phyloP scores from a whole-genome alignment of 345 rosid species.

The Mercurialis annua region DNA sequence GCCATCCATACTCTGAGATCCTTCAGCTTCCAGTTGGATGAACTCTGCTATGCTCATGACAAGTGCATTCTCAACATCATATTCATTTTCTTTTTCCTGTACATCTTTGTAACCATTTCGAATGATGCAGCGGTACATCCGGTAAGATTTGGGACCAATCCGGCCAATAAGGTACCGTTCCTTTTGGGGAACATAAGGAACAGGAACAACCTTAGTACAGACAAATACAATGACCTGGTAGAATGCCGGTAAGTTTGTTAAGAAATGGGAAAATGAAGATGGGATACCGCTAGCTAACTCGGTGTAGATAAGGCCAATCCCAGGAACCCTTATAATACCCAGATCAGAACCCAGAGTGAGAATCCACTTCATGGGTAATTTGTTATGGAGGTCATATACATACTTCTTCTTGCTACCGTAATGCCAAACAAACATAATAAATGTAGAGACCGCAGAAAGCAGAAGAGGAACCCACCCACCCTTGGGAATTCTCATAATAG shows the following conservation, averaged over 20 bases:
- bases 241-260: constrained; percentile 81
- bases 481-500: constrained; percentile 53
- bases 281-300: constrained; percentile 81
- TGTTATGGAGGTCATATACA: constrained; percentile 72
- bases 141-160: constrained; percentile 84
- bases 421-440: constrained; percentile 74
- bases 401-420: constrained; percentile 77
- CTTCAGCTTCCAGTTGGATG: constrained; percentile 89
- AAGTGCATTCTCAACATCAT: constrained; percentile 76
- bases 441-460: constrained; percentile 47
- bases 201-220: constrained; percentile 78
- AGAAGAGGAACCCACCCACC: constrained; percentile 87
- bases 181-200: constrained; percentile 72
- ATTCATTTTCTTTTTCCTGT: constrained; percentile 47
- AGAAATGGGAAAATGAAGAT: constrained; percentile 71
- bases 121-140: constrained; percentile 85
- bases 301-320: constrained; percentile 86
- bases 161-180: constrained; percentile 89
- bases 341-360: constrained; percentile 78
- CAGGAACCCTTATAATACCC: constrained; percentile 82
- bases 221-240: constrained; percentile 86
- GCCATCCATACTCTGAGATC: constrained; percentile 44
- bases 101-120: constrained; percentile 88
- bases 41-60: constrained; percentile 87
- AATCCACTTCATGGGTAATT: constrained; percentile 76